Evolutionary conservation across 108 stramenopile species (phyloP).

Genomic region (Nitzschia sp.): DNA sequence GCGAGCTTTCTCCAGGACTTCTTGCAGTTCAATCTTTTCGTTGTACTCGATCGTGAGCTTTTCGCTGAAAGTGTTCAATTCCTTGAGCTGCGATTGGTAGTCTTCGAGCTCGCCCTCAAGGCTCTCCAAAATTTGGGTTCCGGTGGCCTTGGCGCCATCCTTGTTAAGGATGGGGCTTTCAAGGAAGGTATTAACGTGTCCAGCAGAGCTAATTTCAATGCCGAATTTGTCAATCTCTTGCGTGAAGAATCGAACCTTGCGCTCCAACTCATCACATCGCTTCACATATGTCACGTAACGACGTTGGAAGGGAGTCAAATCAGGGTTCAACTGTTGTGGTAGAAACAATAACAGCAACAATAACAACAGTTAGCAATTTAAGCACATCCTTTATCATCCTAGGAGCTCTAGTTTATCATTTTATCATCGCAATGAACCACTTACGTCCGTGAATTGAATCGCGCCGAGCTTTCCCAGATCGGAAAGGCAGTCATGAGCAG

Average conservation of each 20-base stretch:
- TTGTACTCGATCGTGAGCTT: conserved; percentile 97
- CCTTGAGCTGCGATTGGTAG: conserved; percentile 90
- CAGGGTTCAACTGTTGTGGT: conserved; percentile 96
- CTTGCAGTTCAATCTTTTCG: conserved; percentile 95
- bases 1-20: conserved; percentile 93
- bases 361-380: neutral
- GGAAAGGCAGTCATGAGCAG: conserved; percentile 91
- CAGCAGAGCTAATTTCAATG: conserved; percentile 68
- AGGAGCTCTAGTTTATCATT: neutral
- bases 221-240: conserved; percentile 91
- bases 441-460: conserved; percentile 95
- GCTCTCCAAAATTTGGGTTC: conserved; percentile 78
- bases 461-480: conserved; percentile 91
- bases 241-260: conserved; percentile 92
- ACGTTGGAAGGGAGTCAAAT: conserved; percentile 97
- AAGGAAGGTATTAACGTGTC: conserved; percentile 64
- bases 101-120: conserved; percentile 91
- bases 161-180: conserved; percentile 32
- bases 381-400: neutral
- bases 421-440: too few species aligned
- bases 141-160: conserved; percentile 45
- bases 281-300: conserved; percentile 96
- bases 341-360: conserved; percentile 6
- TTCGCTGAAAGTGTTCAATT: conserved; percentile 92
- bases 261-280: conserved; percentile 97